Base-by-base conservation (phyloP, 768 basidiomycete species). In the Russula foetens region DNA sequence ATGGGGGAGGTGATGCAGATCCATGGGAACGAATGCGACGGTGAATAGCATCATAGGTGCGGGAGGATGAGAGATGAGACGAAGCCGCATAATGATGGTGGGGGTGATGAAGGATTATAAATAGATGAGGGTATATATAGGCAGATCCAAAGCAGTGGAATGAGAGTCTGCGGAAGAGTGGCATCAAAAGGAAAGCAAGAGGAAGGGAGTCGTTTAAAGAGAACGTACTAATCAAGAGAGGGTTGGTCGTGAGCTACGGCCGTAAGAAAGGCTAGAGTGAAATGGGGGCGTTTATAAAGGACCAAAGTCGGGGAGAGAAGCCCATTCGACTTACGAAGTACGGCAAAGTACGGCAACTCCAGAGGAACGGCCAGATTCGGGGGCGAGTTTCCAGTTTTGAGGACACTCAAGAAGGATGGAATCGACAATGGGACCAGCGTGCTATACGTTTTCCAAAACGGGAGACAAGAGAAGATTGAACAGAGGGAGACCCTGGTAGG, bases 11-110 rank as follows among this genome's bases (percentile, higher is more conserved):
- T 76, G 74, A 7, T 62, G 50, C 1, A 85, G 67, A 39, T 72
- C 68, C 15, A 69, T 67, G 11, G 75, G 73, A 15, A 80, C 73
- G 53, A 87, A 85, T 35, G 77, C 67, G 46, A 88, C 69, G 3
- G 76, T 78, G 70, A 86, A 85, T 65, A 84, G 75, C 61, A 89
- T 79, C 44, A 79, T 77, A 14, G 84, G 78, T 44, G 79, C 74
- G 4, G 76, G 72, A 2, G 73, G 65, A 4, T 75, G 72, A 24
- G 77, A 75, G 31, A 75, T 53, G 60, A 88, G 80, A 69, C 77
- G 78, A 68, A 88, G 79, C 67, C 82, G 72, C 86, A 88, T 88
- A 63, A 59, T 29, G 45, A 53, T 29, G 31, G 28, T 29, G 38
- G 23, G n/a, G n/a, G n/a, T n/a, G n/a, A n/a, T n/a, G n/a, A 21